phyloP scores from a whole-genome alignment of 140 eudicot genomes.

The Ambrosia hybrid region DNA sequence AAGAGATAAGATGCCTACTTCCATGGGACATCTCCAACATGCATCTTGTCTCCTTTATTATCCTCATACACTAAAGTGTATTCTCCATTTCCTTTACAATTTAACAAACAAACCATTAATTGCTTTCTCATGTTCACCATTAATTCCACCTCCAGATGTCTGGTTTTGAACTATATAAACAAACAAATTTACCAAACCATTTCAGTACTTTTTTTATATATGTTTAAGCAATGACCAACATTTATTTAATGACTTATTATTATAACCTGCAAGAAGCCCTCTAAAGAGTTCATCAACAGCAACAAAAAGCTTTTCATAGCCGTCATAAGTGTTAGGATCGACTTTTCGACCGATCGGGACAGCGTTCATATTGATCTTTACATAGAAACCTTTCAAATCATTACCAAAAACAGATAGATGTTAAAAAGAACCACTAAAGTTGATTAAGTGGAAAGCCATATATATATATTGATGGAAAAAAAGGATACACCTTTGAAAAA shows the following conservation, averaged over 20 bases:
- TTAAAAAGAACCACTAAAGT: no score
- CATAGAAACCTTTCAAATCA: constrained; percentile 67
- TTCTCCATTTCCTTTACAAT: constrained; percentile 92
- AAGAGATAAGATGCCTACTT: constrained; percentile 71
- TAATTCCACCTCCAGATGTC: no score
- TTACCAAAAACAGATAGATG: no score
- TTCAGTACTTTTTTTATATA: neutral
- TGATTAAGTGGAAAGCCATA: no score
- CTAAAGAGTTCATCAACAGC: constrained; percentile 91
- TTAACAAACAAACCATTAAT: constrained; percentile 71
- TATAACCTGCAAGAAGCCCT: constrained; percentile 91
- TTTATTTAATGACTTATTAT: neutral
- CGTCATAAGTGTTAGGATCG: constrained; percentile 71
- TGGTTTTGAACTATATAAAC: constrained; percentile 65
- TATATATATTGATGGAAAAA: no score
- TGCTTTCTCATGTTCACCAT: constrained; percentile 47
- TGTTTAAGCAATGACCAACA: no score
- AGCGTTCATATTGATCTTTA: constrained; percentile 96
- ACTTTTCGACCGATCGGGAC: constrained; percentile 91
- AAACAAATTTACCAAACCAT: constrained; percentile 7
- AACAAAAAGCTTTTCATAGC: constrained; percentile 71
- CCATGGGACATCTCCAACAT: constrained; percentile 99
- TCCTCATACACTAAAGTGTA: constrained; percentile 93
- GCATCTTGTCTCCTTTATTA: constrained; percentile 98
- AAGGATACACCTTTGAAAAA: no score